Percentiles rank a stretch among this genome's conserved stretches.
phyloP scores from a whole-genome alignment of 2,329 filamentous ascomycete species.

The Calycina herbarum region DNA sequence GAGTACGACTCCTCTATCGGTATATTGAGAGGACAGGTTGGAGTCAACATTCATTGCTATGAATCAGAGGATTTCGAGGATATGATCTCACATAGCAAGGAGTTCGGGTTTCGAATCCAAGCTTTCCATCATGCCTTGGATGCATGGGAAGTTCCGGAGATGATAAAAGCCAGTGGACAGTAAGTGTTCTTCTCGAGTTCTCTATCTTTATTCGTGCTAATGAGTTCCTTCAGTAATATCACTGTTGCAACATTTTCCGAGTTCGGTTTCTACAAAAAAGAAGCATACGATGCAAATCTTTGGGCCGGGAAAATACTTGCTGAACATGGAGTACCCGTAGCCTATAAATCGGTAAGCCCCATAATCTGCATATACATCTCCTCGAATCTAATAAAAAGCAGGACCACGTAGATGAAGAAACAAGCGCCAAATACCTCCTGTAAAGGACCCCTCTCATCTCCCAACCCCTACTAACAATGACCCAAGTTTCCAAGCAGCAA shows the following conservation, averaged over 20 bases:
- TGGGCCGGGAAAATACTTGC: constrained; percentile 43
- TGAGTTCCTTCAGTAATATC: constrained; percentile 36
- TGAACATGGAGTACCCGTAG: constrained; percentile 43
- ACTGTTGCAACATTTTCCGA: constrained; percentile 47
- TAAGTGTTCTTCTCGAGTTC: constrained; percentile 27
- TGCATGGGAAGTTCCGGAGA: constrained; percentile 44
- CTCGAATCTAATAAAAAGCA: constrained; percentile 10
- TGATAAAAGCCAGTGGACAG: constrained; percentile 43
- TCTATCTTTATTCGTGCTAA: background rate
- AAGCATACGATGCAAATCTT: constrained; percentile 44
- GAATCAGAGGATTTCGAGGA: constrained; percentile 46
- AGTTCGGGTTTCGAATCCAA: constrained; percentile 44
- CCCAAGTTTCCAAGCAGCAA: constrained; percentile 41
- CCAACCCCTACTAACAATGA: background rate
- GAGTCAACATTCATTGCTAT: constrained; percentile 48
- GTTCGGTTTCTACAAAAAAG: constrained; percentile 44
- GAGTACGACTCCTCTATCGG: constrained; percentile 44
- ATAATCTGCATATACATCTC: background rate
- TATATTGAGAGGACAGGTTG: constrained; percentile 44
- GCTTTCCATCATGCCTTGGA: constrained; percentile 45
- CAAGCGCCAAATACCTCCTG: constrained; percentile 45
- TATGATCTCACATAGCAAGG: constrained; percentile 44
- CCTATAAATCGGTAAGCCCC: constrained; percentile 43
- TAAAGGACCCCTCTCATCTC: constrained; percentile 19
- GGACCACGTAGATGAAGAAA: constrained; percentile 40